Base-by-base conservation (phyloP, 1,139 yeast species). In the Hansenula sp. region DNA sequence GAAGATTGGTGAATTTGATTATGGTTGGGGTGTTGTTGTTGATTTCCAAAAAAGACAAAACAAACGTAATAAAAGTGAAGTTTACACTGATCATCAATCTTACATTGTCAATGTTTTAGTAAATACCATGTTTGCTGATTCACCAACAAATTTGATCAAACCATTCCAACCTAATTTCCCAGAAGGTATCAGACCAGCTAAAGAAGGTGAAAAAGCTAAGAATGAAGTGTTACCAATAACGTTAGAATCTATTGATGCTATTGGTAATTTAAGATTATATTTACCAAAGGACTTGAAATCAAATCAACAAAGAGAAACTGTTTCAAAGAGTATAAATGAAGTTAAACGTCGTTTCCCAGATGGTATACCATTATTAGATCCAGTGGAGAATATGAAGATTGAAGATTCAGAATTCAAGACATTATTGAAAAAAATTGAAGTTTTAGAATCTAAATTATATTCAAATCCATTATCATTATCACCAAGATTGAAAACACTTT, bases 11-110 rank as follows among this genome's bases (percentile, higher is more conserved):
- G 69, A 67, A 14, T 56, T 64, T 47, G 86, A 89, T 49, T 94
- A 89, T 59, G 97, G 96, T 11, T 94, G 98, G 98, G 97, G 92
- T 41, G 85, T 87, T 61, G 92, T 90, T 18, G 81, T 87, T 9
- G 77, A 80, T 30, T 86, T 82, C 54, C 71, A 75, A 37, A 89
- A 88, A 61, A 75, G 97, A 61, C 66, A 65, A 22, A 75, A 71
- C 52, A 81, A 78, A 57, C 71, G 81, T 56, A 73, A 73, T 45
- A 73, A 78, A 26, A 54, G 72, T 14, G 74, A 71, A 45, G 65
- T 68, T 13, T 81, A 64, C 54, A 69, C 82, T 13, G 95, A 86
- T 49, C 96, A 90, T 60, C 95, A 92, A 60, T 78, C 95, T 1
- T 89, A 88, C 59, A 70, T 92, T 46, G 94, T 89, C 12, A 87